phyloP scores from a whole-genome alignment of 345 rosid genomes.

The Eucalyptus leucophloia region DNA sequence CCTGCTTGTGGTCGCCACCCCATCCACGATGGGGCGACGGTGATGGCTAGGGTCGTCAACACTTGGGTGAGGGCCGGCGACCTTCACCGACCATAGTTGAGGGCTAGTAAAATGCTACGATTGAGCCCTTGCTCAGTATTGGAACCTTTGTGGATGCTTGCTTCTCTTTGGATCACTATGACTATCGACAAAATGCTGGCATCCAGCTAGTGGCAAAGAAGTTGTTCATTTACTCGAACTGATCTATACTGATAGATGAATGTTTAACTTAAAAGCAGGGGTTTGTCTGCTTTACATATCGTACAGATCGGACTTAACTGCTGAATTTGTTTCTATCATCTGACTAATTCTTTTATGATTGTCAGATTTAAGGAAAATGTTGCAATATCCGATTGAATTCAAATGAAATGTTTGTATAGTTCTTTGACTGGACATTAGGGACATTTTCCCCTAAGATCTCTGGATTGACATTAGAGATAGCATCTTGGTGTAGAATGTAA shows the following conservation, averaged over 20 bases:
- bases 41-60: too few relatives aligned
- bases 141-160: conserved; percentile 48
- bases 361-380: background rate
- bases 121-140: conserved; percentile 10
- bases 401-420: background rate
- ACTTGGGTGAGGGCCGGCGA: too few relatives aligned
- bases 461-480: background rate
- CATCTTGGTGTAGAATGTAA: background rate
- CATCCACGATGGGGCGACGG: too few relatives aligned
- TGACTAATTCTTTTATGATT: background rate
- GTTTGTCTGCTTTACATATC: background rate
- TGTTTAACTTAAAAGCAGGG: background rate
- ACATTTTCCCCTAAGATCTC: background rate
- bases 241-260: background rate
- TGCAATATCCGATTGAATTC: background rate
- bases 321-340: background rate
- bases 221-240: conserved; percentile 25
- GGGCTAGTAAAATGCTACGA: too few relatives aligned
- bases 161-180: conserved; percentile 55
- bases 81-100: too few relatives aligned
- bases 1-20: too few relatives aligned
- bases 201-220: conserved; percentile 54
- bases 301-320: background rate
- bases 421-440: background rate
- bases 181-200: conserved; percentile 60